Evolutionary conservation across 345 rosid genomes (phyloP).

Genomic region (Erucastrum elatum): DNA sequence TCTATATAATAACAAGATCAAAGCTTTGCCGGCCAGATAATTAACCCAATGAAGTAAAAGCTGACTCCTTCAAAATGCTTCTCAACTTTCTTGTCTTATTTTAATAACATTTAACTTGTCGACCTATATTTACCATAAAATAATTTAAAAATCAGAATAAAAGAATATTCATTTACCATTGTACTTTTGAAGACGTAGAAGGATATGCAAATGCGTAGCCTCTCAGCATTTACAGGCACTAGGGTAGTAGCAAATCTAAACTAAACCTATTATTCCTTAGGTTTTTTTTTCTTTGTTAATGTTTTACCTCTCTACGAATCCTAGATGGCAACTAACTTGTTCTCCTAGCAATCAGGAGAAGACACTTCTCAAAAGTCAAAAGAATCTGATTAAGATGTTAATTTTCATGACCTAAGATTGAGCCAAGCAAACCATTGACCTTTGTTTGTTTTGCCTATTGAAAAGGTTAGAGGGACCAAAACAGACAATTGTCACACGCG

Average conservation of each 20-base stretch:
- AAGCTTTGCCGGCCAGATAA: slow-evolving; percentile 37
- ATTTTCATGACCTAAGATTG: slow-evolving; percentile 1
- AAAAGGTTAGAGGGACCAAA: slow-evolving; percentile 25
- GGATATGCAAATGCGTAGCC: background rate
- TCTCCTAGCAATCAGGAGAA: slow-evolving; percentile 16
- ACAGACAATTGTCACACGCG: slow-evolving; percentile 19
- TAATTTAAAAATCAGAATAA: background rate
- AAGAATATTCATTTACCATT: slow-evolving; percentile 5
- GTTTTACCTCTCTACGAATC: slow-evolving; percentile 18
- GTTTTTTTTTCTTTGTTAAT: background rate
- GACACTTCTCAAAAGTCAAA: slow-evolving; percentile 26
- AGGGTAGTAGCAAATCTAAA: slow-evolving; percentile 25
- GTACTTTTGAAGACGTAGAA: slow-evolving; percentile 8
- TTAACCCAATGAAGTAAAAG: slow-evolving; percentile 14
- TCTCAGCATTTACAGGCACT: slow-evolving; percentile 13
- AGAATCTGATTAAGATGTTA: slow-evolving; percentile 29
- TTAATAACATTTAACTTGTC: background rate
- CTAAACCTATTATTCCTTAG: background rate
- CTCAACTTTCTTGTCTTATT: background rate
- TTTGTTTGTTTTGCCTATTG: slow-evolving; percentile 32
- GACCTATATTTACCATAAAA: background rate
- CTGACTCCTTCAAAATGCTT: slow-evolving; percentile 20
- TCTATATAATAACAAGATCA: slow-evolving; percentile 26
- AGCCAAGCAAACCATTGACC: slow-evolving; percentile 22
- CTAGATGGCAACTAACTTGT: slow-evolving; percentile 18